These are phyloP conservation scores for Gnomoniopsis smithogilvyi DNA, from an alignment of 2,329 filamentous ascomycete species.

Conservation along the genomic window DNA sequence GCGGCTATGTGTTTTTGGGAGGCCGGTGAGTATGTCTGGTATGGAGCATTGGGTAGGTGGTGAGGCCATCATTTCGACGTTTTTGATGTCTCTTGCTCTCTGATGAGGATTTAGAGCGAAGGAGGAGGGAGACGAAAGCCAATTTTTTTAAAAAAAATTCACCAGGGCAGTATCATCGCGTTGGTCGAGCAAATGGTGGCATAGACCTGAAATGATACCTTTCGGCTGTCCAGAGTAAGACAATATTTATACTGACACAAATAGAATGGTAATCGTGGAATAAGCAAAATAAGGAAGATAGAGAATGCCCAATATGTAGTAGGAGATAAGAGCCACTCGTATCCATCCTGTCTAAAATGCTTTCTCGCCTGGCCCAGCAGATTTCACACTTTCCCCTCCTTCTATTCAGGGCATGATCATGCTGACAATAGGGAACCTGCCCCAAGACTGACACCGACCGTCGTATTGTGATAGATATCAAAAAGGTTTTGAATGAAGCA, in stretches of 20 bases:
- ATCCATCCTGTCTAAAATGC: neutral
- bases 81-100: neutral
- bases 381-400: too few relatives aligned
- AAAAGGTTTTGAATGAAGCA: conserved; percentile 1
- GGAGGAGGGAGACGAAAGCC: neutral
- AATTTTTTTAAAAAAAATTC: neutral
- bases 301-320: neutral
- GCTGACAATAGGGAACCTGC: neutral
- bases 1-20: neutral
- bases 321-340: neutral
- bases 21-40: conserved; percentile 3
- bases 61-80: neutral
- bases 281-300: too few relatives aligned
- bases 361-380: too few relatives aligned
- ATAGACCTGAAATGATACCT: too few relatives aligned
- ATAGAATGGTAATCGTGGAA: too few relatives aligned
- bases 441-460: neutral
- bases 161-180: too few relatives aligned
- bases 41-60: neutral
- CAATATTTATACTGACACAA: too few relatives aligned
- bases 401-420: neutral
- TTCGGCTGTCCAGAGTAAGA: too few relatives aligned
- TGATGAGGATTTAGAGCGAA: neutral
- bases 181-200: too few relatives aligned
- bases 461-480: neutral